Percentiles rank a stretch among this genome's conserved stretches.
Conservation (phyloP, 1,284 basidiomycete genomes). For the Rhodotorula sp. region DNA sequence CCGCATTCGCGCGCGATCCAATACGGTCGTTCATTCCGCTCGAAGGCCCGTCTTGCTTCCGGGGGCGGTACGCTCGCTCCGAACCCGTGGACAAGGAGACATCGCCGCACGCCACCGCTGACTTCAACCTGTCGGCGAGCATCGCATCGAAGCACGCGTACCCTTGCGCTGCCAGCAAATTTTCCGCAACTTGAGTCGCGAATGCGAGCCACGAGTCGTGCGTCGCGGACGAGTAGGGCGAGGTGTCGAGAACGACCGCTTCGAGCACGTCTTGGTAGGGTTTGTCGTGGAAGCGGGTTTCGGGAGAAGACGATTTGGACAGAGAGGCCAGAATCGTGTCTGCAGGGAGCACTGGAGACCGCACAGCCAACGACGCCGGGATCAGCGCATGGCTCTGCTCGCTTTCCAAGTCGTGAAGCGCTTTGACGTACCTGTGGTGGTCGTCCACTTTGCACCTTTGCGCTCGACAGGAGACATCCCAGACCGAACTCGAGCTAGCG, state of each 20-base stretch:
- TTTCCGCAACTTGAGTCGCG: conserved; percentile 14
- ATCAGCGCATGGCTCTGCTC: too few relatives aligned
- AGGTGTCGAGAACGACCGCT: conserved; percentile 29
- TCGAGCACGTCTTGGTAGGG: conserved; percentile 29
- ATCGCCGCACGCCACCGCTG: too few relatives aligned
- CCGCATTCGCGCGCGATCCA: too few relatives aligned
- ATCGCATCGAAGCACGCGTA: not conserved
- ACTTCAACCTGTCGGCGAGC: too few relatives aligned
- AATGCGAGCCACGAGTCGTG: conserved; percentile 30
- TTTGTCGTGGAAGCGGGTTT: conserved; percentile 24
- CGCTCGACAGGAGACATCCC: conserved; percentile 34
- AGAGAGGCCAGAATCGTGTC: conserved; percentile 27
- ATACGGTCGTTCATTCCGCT: too few relatives aligned
- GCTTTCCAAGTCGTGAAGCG: too few relatives aligned
- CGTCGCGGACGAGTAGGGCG: conserved; percentile 13
- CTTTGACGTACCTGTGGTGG: conserved; percentile 20
- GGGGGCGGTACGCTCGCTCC: too few relatives aligned
- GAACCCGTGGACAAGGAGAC: too few relatives aligned
- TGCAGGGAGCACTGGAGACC: conserved; percentile 24
- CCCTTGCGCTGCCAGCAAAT: conserved; percentile 9
- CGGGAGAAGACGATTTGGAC: conserved; percentile 27
- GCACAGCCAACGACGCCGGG: too few relatives aligned
- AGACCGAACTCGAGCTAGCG: conserved; percentile 28
- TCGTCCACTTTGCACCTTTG: conserved; percentile 34
- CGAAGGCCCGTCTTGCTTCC: too few relatives aligned